These are phyloP conservation scores for Dryas integrifolia DNA, from an alignment of 331 rosid genomes.

Conservation along the genomic window DNA sequence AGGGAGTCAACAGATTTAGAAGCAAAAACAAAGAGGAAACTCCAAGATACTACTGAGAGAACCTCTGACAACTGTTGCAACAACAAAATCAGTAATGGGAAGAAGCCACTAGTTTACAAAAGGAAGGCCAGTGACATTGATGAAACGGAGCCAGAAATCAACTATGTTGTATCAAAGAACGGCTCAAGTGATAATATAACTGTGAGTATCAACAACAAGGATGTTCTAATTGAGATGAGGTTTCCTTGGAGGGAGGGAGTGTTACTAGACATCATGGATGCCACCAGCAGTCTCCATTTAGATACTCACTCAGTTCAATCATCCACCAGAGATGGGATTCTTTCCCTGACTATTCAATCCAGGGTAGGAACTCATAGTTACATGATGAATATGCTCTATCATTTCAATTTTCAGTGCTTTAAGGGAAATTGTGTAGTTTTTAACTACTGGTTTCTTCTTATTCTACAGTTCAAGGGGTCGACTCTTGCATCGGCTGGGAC, in stretches of 20 bases:
- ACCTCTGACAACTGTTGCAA: conserved; percentile 59
- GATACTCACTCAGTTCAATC: conserved; percentile 76
- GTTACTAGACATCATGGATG: conserved; percentile 71
- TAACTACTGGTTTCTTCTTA: background rate
- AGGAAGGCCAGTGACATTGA: conserved; percentile 65
- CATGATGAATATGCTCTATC: background rate
- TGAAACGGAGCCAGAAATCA: conserved; percentile 38
- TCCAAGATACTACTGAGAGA: conserved; percentile 55
- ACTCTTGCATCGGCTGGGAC: conserved; percentile 38
- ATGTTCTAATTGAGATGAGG: conserved; percentile 52
- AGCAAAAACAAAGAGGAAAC: conserved; percentile 42
- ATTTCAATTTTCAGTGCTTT: background rate
- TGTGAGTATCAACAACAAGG: conserved; percentile 44
- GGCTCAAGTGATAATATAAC: conserved; percentile 37
- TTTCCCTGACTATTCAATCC: conserved; percentile 57
- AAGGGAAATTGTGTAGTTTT: background rate
- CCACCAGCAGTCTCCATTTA: conserved; percentile 47
- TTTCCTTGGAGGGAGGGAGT: conserved; percentile 60
- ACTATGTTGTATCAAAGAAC: conserved; percentile 25
- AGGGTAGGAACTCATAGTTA: conserved; percentile 41
- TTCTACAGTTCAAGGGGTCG: conserved; percentile 57
- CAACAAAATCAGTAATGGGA: conserved; percentile 40
- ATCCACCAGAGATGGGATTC: conserved; percentile 53
- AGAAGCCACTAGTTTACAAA: conserved; percentile 51
- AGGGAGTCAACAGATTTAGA: conserved; percentile 36